Conservation (phyloP, 495 filamentous ascomycete species). For the Trichoderma reesei region DNA sequence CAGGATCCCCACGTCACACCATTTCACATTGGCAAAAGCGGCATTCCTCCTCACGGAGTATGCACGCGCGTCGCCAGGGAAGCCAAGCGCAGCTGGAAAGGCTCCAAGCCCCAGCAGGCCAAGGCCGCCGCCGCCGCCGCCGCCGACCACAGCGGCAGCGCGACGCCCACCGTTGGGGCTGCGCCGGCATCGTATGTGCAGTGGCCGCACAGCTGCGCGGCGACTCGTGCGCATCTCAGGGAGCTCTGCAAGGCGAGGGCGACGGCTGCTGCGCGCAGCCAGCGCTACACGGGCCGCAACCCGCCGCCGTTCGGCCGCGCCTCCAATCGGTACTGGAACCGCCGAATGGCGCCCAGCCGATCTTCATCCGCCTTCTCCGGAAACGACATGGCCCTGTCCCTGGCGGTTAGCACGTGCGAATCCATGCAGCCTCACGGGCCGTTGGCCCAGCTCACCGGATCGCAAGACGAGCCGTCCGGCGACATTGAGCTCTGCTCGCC, state of each 20-base stretch:
- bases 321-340: constrained; percentile 36
- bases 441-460: constrained; percentile 47
- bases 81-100: constrained; percentile 77
- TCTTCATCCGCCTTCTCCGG: constrained; percentile 43
- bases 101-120: constrained; percentile 29
- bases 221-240: constrained; percentile 72
- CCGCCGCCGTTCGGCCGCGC: constrained; percentile 60
- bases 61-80: constrained; percentile 80
- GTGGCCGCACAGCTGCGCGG: constrained; percentile 78
- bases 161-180: constrained; percentile 51
- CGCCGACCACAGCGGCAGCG: constrained; percentile 50
- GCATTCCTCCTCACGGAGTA: constrained; percentile 80
- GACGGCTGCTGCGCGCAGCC: constrained; percentile 54
- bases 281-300: constrained; percentile 61
- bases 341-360: constrained; percentile 27
- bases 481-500: constrained; percentile 3
- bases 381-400: constrained; percentile 76
- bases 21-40: constrained; percentile 80
- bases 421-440: constrained; percentile 66
- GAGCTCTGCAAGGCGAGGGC: constrained; percentile 72
- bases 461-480: constrained; percentile 22
- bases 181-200: constrained; percentile 30
- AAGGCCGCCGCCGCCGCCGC: constrained; percentile 19
- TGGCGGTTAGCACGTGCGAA: constrained; percentile 69
- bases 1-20: constrained; percentile 90